phyloP scores from a whole-genome alignment of 345 rosid species.

The Melaleuca alternifolia region DNA sequence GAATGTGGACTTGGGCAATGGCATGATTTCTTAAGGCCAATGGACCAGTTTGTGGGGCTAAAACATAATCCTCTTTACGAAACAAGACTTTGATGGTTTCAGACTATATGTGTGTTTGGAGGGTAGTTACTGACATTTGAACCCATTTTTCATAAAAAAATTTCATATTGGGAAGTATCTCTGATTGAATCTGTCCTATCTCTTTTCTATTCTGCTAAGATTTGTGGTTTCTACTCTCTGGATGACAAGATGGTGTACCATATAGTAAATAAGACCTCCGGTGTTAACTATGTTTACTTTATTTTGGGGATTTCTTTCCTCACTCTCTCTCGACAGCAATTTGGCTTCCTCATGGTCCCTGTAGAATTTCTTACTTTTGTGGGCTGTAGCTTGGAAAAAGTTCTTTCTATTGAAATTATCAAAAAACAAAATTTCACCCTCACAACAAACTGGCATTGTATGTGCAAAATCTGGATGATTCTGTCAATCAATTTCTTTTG shows the following conservation, averaged over 20 bases:
- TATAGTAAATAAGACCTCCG: not conserved
- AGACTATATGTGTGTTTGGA: not conserved
- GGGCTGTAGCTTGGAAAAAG: not conserved
- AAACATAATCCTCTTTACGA: not conserved
- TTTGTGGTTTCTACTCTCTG: not conserved
- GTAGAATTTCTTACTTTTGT: not conserved
- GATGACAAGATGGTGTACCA: not conserved
- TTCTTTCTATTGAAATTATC: not conserved
- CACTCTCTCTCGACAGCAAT: not conserved
- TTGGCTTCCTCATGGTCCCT: not conserved
- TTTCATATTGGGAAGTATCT: not conserved
- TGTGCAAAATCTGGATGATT: not conserved
- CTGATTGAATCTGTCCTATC: not conserved
- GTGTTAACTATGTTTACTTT: not conserved
- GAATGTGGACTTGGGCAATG: not conserved
- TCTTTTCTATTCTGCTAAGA: not conserved
- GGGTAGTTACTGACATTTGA: not conserved
- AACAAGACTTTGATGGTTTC: not conserved
- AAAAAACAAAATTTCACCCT: not conserved
- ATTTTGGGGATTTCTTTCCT: not conserved
- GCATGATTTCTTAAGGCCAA: not conserved
- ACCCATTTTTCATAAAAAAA: not conserved
- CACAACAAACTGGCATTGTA: not conserved
- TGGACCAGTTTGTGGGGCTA: not conserved
- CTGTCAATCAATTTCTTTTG: not conserved